These are phyloP conservation scores for Solanum hybrid DNA, from an alignment of 305 asterid species.

Conservation along the genomic window DNA sequence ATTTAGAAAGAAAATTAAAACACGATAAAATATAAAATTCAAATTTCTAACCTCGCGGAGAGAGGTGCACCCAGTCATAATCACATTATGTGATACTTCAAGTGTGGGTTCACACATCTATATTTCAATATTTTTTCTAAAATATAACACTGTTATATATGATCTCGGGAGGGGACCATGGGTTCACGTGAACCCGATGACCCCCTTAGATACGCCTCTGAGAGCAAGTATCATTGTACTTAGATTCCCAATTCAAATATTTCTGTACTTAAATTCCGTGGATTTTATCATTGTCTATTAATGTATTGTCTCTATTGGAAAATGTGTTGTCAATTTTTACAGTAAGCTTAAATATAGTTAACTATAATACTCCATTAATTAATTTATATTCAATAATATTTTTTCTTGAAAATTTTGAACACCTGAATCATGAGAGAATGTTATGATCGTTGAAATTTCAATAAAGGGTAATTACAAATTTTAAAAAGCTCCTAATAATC, in stretches of 20 bases:
- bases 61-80: too few relatives aligned
- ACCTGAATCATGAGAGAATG: neutral
- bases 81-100: too few relatives aligned
- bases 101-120: too few relatives aligned
- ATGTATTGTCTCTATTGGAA: neutral
- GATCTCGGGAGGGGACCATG: too few relatives aligned
- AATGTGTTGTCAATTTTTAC: neutral
- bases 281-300: neutral
- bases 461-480: neutral
- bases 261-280: neutral
- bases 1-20: too few relatives aligned
- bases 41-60: too few relatives aligned
- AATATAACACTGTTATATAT: too few relatives aligned
- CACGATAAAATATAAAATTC: too few relatives aligned
- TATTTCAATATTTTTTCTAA: too few relatives aligned
- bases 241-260: neutral
- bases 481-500: neutral
- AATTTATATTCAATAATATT: neutral
- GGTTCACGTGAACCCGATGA: too few relatives aligned
- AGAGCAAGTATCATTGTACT: neutral
- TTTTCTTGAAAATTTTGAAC: neutral
- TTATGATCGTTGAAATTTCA: neutral
- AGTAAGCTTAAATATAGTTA: neutral
- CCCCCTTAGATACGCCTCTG: too few relatives aligned
- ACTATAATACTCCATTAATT: neutral